Evolutionary conservation across 805 yeast genomes (phyloP).

Genomic region (Monosporozyma yasuniensis): DNA sequence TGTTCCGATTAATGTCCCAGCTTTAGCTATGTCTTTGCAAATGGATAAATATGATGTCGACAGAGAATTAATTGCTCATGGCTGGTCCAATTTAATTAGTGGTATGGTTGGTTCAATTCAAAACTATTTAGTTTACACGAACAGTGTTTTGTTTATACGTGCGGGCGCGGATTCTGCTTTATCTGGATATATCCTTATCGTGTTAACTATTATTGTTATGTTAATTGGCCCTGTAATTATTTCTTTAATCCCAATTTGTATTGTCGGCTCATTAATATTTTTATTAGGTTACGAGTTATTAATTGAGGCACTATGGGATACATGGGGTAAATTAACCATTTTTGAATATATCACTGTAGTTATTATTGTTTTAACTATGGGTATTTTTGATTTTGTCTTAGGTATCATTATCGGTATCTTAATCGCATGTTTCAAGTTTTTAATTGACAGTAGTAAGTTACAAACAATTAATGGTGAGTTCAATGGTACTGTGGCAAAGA

Average conservation of each 20-base stretch:
- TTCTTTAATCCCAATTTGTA: constrained; percentile 90
- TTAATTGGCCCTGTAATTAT: constrained; percentile 84
- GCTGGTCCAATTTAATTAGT: constrained; percentile 76
- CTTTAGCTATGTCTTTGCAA: constrained; percentile 82
- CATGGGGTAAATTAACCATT: constrained; percentile 60
- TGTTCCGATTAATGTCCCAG: constrained; percentile 97
- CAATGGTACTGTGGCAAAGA: constrained; percentile 81
- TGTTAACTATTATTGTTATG: constrained; percentile 76
- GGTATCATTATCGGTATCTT: constrained; percentile 88
- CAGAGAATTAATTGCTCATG: constrained; percentile 90
- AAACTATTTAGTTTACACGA: constrained; percentile 90
- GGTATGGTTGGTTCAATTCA: constrained; percentile 85
- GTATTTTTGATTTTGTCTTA: constrained; percentile 86
- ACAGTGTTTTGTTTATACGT: constrained; percentile 80
- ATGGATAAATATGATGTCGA: constrained; percentile 82
- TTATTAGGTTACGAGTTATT: constrained; percentile 83
- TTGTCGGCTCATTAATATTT: constrained; percentile 88
- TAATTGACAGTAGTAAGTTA: constrained; percentile 80
- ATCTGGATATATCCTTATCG: constrained; percentile 83
- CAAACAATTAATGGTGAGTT: constrained; percentile 76
- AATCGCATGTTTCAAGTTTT: constrained; percentile 88
- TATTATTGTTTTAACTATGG: constrained; percentile 89
- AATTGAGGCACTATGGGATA: constrained; percentile 79
- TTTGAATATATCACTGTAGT: constrained; percentile 81
- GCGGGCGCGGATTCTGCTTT: constrained; percentile 89